Percentiles rank a stretch among this genome's conserved stretches.
Conservation (phyloP, 495 filamentous ascomycete genomes). For the Halenospora varia region DNA sequence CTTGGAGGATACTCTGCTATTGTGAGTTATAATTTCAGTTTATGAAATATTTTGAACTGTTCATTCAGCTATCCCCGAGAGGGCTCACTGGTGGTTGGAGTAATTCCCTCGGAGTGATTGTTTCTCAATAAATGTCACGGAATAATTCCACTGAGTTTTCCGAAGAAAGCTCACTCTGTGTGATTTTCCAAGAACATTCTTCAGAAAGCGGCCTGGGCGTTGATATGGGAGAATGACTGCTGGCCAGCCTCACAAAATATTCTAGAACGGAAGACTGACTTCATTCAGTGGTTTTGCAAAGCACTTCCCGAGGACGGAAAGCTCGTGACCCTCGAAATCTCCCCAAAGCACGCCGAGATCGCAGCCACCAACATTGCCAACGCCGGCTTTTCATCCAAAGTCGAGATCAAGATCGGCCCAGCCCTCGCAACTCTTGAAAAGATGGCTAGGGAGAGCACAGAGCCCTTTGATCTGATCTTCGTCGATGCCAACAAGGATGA, state of each 20-base stretch:
- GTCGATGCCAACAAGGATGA: conserved; percentile 23
- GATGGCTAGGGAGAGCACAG: conserved; percentile 7
- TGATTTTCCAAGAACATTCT: too few species aligned
- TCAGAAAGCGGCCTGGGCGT: too few species aligned
- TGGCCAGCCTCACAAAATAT: background rate
- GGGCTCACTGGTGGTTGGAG: too few species aligned
- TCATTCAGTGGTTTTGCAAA: conserved; percentile 13
- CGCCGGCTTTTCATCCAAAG: conserved; percentile 11
- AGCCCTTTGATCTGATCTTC: conserved; percentile 18
- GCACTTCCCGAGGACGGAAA: conserved; percentile 10
- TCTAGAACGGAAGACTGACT: background rate
- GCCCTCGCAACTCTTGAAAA: conserved; percentile 10
- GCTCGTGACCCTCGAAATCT: conserved; percentile 14
- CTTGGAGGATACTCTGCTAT: conserved; percentile 17
- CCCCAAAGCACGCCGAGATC: conserved; percentile 6
- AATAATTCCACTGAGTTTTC: too few species aligned
- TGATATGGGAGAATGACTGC: background rate
- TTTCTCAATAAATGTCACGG: too few species aligned
- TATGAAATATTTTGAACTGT: too few species aligned
- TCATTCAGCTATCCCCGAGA: too few species aligned
- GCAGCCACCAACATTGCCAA: conserved; percentile 13
- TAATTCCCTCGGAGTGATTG: too few species aligned
- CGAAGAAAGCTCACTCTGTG: too few species aligned
- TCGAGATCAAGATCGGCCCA: conserved; percentile 14
- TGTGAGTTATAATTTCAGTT: too few species aligned